Evolutionary conservation across 192 early-diverging fungal genomes (phyloP).

Genomic region (Mortierella claussenii): DNA sequence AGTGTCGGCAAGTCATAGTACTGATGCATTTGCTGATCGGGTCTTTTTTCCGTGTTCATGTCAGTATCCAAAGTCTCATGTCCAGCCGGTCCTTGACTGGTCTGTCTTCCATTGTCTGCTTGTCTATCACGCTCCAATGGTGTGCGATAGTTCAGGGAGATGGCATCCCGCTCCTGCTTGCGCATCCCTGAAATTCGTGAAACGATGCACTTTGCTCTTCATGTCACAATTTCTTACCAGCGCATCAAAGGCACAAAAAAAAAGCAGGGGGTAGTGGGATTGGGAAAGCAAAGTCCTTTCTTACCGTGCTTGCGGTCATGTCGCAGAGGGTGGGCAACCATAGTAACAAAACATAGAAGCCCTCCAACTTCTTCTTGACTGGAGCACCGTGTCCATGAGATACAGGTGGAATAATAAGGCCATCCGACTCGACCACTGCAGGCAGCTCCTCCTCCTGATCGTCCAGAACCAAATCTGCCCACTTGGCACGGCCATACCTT

Average conservation of each 20-base stretch:
- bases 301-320: conserved; percentile 79
- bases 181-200: too few species aligned
- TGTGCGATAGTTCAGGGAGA: too few species aligned
- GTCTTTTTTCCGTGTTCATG: too few species aligned
- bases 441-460: conserved; percentile 22
- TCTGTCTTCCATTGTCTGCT: too few species aligned
- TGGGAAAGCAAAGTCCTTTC: neutral
- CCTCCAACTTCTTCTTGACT: conserved; percentile 59
- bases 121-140: too few species aligned
- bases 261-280: neutral
- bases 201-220: too few species aligned
- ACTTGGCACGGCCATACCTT: conserved; percentile 35
- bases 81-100: too few species aligned
- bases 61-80: too few species aligned
- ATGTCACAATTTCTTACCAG: neutral
- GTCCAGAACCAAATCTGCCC: conserved; percentile 29
- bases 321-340: conserved; percentile 88
- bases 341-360: conserved; percentile 67
- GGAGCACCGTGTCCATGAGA: conserved; percentile 15
- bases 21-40: too few species aligned
- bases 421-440: conserved; percentile 53
- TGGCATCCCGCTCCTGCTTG: too few species aligned
- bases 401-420: conserved; percentile 43
- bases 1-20: too few species aligned
- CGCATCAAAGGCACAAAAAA: neutral